Evolutionary conservation across 768 basidiomycete species (phyloP).

Genomic region (Trametopsis cervina): DNA sequence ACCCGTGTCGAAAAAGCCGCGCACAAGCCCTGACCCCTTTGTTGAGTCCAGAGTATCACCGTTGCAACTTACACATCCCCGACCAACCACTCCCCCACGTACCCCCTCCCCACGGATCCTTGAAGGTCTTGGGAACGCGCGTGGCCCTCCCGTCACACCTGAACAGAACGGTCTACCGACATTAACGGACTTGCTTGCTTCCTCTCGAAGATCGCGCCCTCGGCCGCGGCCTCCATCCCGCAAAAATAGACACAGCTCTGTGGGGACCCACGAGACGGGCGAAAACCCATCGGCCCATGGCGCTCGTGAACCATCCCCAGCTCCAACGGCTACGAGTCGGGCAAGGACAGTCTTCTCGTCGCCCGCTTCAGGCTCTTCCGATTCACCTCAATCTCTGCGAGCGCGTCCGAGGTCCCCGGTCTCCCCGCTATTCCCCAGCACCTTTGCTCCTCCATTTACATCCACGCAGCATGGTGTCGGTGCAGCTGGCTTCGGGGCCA

Average conservation of each 20-base stretch:
- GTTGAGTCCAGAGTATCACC: no score
- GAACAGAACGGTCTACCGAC: slow-evolving; percentile 30
- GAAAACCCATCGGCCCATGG: background rate
- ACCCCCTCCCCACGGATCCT: slow-evolving; percentile 16
- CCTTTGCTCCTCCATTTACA: slow-evolving; percentile 30
- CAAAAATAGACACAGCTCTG: slow-evolving; percentile 12
- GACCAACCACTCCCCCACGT: slow-evolving; percentile 21
- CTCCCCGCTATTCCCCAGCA: slow-evolving; percentile 26
- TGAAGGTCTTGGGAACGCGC: slow-evolving; percentile 19
- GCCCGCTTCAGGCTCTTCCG: slow-evolving; percentile 27
- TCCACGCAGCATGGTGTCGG: slow-evolving; percentile 25
- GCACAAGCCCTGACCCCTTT: no score
- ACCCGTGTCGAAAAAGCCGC: no score
- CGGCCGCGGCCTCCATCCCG: slow-evolving; percentile 25
- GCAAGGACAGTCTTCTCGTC: slow-evolving; percentile 32
- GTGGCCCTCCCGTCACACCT: slow-evolving; percentile 21
- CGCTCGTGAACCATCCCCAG: slow-evolving; percentile 3
- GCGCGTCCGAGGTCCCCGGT: slow-evolving; percentile 29
- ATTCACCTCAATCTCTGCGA: slow-evolving; percentile 17
- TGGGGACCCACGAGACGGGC: background rate
- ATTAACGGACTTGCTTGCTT: slow-evolving; percentile 38
- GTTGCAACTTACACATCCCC: no score
- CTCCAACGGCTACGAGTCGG: slow-evolving; percentile 20
- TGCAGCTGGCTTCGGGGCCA: background rate
- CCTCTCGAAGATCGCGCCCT: slow-evolving; percentile 30